These are phyloP conservation scores for Chloranthus sessilifolius DNA, from an alignment of 164 flowering plant species.

Conservation along the genomic window DNA sequence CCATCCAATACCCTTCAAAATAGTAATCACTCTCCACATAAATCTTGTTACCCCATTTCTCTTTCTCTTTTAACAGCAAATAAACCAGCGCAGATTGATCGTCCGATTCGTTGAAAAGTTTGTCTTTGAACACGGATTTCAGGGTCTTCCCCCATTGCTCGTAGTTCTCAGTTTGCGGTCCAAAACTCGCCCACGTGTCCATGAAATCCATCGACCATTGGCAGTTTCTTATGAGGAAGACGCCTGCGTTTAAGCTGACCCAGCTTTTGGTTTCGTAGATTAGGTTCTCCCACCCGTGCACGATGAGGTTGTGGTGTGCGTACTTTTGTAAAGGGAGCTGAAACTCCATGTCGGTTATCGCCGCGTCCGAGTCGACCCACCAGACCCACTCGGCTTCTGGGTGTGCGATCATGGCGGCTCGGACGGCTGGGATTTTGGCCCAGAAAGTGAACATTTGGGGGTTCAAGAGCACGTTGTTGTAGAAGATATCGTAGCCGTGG, in stretches of 20 bases:
- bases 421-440: conserved; percentile 77
- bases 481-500: conserved; percentile 44
- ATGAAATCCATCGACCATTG: conserved; percentile 96
- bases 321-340: conserved; percentile 64
- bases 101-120: conserved; percentile 66
- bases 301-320: conserved; percentile 51
- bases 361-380: conserved; percentile 99
- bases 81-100: conserved; percentile 85
- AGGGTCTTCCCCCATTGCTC: conserved; percentile 56
- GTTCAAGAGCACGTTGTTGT: conserved; percentile 42
- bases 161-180: conserved; percentile 65
- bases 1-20: conserved; percentile 85
- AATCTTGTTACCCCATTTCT: conserved; percentile 56
- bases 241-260: conserved; percentile 83
- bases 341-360: conserved; percentile 93
- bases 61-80: conserved; percentile 41
- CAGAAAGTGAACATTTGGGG: conserved; percentile 69
- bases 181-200: conserved; percentile 81
- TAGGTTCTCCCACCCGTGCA: conserved; percentile 73
- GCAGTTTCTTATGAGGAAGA: conserved; percentile 84
- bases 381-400: conserved; percentile 99
- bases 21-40: conserved; percentile 66
- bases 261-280: conserved; percentile 59
- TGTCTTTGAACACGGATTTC: conserved; percentile 43
- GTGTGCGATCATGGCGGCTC: conserved; percentile 91